A percentile compares a stretch with the other conserved stretches of the same genome.
Evolutionary conservation across 2,329 filamentous ascomycete genomes (phyloP).

Genomic region (Fusarium torreyae): DNA sequence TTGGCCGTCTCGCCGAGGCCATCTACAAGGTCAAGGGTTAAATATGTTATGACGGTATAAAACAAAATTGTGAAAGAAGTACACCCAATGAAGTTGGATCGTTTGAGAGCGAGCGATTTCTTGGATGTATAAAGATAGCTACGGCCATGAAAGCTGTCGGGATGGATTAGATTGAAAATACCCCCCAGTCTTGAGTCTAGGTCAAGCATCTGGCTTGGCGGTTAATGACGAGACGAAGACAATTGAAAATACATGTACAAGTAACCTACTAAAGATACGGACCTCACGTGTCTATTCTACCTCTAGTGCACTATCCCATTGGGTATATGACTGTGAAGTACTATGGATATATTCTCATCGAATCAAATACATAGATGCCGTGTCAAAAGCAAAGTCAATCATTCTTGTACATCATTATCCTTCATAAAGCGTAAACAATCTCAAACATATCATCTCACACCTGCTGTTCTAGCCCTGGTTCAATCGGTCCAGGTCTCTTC

Average conservation of each 20-base stretch:
- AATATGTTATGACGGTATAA: slow-evolving; percentile 18
- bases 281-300: slow-evolving; percentile 14
- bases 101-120: not conserved
- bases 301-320: not conserved
- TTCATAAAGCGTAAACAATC: slow-evolving; percentile 3
- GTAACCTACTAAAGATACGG: slow-evolving; percentile 37
- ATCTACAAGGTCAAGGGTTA: slow-evolving; percentile 88
- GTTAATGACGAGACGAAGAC: slow-evolving; percentile 42
- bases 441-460: not conserved
- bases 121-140: slow-evolving; percentile 35
- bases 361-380: not conserved
- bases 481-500: slow-evolving; percentile 61
- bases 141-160: slow-evolving; percentile 36
- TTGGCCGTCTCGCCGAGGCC: slow-evolving; percentile 83
- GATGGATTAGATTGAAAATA: slow-evolving; percentile 45
- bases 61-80: slow-evolving; percentile 2
- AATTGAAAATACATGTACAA: slow-evolving; percentile 46
- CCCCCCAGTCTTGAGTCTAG: slow-evolving; percentile 44
- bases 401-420: slow-evolving; percentile 2
- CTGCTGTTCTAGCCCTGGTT: slow-evolving; percentile 39
- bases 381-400: not conserved
- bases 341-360: not conserved
- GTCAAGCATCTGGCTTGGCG: slow-evolving; percentile 23
- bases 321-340: slow-evolving; percentile 2
- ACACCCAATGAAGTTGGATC: not conserved